Conservation (phyloP, 176 grass and related monocot genomes). For the Typha latifolia region DNA sequence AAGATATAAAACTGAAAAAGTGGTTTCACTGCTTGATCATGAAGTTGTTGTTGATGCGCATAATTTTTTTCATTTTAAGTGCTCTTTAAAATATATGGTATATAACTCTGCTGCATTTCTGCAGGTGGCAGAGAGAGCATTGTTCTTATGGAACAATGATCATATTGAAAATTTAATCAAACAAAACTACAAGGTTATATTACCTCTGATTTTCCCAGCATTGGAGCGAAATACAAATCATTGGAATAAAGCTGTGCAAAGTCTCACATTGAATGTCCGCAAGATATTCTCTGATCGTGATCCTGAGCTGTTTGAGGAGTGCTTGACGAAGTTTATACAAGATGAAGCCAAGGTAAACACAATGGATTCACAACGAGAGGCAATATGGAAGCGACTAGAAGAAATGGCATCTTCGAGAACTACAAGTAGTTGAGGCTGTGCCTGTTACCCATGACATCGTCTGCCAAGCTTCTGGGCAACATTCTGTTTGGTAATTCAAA, state of each 20-base stretch:
- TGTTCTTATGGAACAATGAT: conserved; percentile 27
- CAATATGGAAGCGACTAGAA: conserved; percentile 17
- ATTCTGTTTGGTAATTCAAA: not conserved
- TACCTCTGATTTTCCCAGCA: conserved; percentile 25
- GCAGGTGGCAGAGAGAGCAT: conserved; percentile 27
- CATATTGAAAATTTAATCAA: conserved; percentile 24
- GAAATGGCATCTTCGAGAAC: conserved; percentile 17
- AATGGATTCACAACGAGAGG: conserved; percentile 9
- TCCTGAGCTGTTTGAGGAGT: conserved; percentile 16
- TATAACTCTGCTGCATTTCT: not conserved
- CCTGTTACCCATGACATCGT: not conserved
- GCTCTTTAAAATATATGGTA: not conserved
- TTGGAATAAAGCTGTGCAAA: conserved; percentile 26
- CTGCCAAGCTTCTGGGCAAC: not conserved
- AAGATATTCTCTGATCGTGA: conserved; percentile 21
- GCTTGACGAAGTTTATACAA: conserved; percentile 21
- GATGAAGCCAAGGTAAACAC: conserved; percentile 14
- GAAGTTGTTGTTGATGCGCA: too few species aligned
- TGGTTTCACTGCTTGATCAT: too few species aligned
- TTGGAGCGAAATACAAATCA: conserved; percentile 18
- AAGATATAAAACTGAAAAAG: too few species aligned
- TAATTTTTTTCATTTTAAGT: too few species aligned
- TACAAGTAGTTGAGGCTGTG: not conserved
- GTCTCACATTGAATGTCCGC: conserved; percentile 16
- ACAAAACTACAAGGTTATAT: conserved; percentile 21